A percentile compares a stretch with the other conserved stretches of the same genome.
These are phyloP conservation scores for Angomonas deanei DNA, from an alignment of 208 protist species.

Conservation along the genomic window DNA sequence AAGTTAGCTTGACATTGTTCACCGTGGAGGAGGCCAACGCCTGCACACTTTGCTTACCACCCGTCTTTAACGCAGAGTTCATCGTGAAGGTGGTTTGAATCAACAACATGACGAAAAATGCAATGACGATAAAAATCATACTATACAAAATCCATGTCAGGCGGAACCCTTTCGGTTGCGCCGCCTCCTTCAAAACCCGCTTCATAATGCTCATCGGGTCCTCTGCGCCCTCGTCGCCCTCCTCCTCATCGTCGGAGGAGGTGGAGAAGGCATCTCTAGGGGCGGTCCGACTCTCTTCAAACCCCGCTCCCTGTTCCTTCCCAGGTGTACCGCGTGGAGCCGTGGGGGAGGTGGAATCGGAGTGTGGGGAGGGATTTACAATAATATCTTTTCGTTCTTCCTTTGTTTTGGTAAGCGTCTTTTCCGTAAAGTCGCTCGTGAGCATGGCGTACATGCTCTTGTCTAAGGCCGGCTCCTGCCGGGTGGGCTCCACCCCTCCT, in stretches of 20 bases:
- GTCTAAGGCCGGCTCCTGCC: background rate
- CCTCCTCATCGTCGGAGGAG: background rate
- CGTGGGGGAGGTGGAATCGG: background rate
- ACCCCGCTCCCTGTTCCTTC: background rate
- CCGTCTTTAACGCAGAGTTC: conserved; percentile 28
- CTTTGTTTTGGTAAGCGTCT: background rate
- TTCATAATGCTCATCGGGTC: conserved; percentile 20
- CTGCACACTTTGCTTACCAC: conserved; percentile 26
- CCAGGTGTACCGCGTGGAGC: too few species aligned
- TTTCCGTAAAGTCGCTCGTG: background rate
- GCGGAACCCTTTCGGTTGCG: conserved; percentile 42
- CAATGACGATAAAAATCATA: conserved; percentile 49
- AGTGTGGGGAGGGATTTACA: too few species aligned
- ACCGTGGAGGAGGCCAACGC: conserved; percentile 18
- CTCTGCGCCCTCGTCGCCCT: background rate
- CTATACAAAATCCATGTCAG: conserved; percentile 64
- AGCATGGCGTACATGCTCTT: conserved; percentile 5
- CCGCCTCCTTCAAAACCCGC: conserved; percentile 46
- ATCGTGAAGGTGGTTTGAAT: conserved; percentile 49
- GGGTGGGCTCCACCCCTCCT: background rate
- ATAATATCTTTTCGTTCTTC: background rate
- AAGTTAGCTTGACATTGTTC: conserved; percentile 30
- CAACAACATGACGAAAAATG: conserved; percentile 42
- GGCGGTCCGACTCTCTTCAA: background rate
- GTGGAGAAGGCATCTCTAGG: background rate